A percentile compares a stretch with the other conserved stretches of the same genome.
phyloP scores from a whole-genome alignment of 768 basidiomycete genomes.

The Rhizopogon vulgaris region DNA sequence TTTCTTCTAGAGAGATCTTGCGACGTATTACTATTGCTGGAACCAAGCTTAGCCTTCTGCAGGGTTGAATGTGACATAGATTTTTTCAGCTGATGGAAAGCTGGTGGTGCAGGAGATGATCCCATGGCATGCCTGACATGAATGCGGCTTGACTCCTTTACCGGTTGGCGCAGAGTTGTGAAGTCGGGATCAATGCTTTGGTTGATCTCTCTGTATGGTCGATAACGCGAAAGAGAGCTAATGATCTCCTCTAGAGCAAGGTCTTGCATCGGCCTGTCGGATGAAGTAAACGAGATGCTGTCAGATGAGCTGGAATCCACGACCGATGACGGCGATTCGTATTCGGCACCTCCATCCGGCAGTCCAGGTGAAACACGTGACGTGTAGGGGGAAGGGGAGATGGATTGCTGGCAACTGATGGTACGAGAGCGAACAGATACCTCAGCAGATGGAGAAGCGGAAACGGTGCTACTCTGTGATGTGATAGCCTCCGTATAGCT shows the following conservation, averaged over 20 bases:
- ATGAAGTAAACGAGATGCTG: conserved; percentile 39
- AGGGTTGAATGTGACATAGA: conserved; percentile 54
- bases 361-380: conserved; percentile 18
- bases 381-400: conserved; percentile 38
- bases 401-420: conserved; percentile 38
- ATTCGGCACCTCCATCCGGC: conserved; percentile 1
- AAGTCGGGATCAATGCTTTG: conserved; percentile 2
- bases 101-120: not conserved
- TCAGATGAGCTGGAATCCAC: conserved; percentile 10
- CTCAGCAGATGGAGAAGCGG: conserved; percentile 5
- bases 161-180: not conserved
- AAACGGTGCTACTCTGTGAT: conserved; percentile 26
- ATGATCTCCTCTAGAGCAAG: conserved; percentile 19
- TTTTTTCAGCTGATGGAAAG: conserved; percentile 31
- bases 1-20: conserved; percentile 15
- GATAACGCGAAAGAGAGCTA: conserved; percentile 13
- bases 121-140: not conserved
- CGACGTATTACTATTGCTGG: conserved; percentile 8
- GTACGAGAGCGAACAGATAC: conserved; percentile 22
- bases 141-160: not conserved
- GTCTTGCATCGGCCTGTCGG: conserved; percentile 26
- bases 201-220: conserved; percentile 22
- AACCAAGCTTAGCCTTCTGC: conserved; percentile 17
- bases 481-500: conserved; percentile 41
- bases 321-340: conserved; percentile 6